phyloP scores from a whole-genome alignment of 306 rosid species.

The Castanea sativa region DNA sequence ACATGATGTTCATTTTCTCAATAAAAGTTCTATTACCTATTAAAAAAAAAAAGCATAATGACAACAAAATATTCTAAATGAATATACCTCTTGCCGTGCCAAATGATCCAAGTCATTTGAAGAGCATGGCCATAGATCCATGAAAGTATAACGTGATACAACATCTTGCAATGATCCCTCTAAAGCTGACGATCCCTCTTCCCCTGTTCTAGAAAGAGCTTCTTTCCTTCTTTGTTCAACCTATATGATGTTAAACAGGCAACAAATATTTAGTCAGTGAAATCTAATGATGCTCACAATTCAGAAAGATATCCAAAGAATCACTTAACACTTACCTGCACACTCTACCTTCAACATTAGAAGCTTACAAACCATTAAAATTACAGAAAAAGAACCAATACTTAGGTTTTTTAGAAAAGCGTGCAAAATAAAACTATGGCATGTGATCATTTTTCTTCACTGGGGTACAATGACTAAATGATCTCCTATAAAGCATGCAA shows the following conservation, averaged over 20 bases:
- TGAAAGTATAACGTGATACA: conserved; percentile 84
- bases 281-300: neutral
- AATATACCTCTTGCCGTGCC: conserved; percentile 74
- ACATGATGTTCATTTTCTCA: too few species aligned
- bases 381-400: neutral
- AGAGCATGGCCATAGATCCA: conserved; percentile 96
- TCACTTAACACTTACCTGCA: neutral
- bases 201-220: conserved; percentile 66
- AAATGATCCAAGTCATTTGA: conserved; percentile 81
- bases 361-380: neutral
- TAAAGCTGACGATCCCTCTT: conserved; percentile 59
- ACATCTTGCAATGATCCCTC: conserved; percentile 82
- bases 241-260: conserved; percentile 24
- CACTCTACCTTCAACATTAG: neutral
- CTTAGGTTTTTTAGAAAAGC: neutral
- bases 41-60: neutral
- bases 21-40: neutral
- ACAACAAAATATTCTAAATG: neutral
- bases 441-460: neutral
- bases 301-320: neutral
- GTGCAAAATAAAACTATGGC: neutral
- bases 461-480: neutral
- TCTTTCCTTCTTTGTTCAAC: conserved; percentile 92
- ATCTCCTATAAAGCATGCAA: neutral
- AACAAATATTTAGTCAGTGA: neutral